Evolutionary conservation across 2,329 filamentous ascomycete genomes (phyloP), one percentile per base, ranked within the genome.

Genomic region (Dactylellina cionopaga): DNA sequence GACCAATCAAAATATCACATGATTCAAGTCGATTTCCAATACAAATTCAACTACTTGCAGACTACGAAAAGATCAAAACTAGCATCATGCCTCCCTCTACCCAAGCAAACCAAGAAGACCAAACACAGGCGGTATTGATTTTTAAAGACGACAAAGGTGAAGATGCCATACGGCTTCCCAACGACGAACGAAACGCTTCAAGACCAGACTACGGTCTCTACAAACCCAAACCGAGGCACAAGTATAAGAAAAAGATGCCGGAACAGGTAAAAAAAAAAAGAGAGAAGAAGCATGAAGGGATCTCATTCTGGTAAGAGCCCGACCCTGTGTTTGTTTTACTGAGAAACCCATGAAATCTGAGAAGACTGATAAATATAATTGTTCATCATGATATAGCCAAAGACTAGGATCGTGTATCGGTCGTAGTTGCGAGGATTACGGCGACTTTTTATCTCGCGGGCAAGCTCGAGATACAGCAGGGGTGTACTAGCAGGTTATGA

Each of bases 341-440:
- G n/a, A n/a, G n/a, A n/a, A n/a, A n/a, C n/a, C n/a, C n/a, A n/a
- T n/a, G n/a, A n/a, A n/a, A n/a, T n/a, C n/a, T n/a, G n/a, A n/a
- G n/a, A n/a, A n/a, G 22, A 31, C 46, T 51, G 17, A 51, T 27
- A 24, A 5, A 6, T 19, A 7, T 35, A 22, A 13, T 27, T 29
- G 10, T 6, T n/a, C n/a, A n/a, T n/a, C n/a, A n/a, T n/a, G n/a
- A n/a, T 31, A 13, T 33, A 63, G 66, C 27, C 33, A 47, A 51
- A 63, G 15, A 24, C 24, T 71, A 10, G 66, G 66, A n/a, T 44
- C 49, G 5, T 71, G 56, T 25, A 51, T 71, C 15, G 49, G 41
- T 33, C 39, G 47, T 15, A 69, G 55, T 31, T 62, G 64, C 35
- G 27, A 54, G n/a, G 29, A 49, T 1, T 69, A 62, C 39, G 35